A percentile compares a stretch with the other conserved stretches of the same genome.
Conservation (phyloP, 495 filamentous ascomycete genomes). For the Xylaria nigripes region DNA sequence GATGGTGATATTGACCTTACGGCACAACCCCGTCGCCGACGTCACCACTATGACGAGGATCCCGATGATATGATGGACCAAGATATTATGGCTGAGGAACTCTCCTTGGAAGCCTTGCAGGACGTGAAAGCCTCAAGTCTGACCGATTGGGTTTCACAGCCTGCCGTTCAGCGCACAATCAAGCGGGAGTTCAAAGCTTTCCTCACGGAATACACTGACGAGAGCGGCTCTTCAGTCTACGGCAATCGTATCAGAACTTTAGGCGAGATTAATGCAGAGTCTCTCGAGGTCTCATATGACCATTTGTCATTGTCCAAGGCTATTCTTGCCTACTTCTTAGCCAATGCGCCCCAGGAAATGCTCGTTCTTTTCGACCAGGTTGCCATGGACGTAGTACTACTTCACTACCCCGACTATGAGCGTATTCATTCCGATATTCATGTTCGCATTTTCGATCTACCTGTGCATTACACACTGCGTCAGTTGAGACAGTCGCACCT, state of each 20-base stretch:
- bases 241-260: conserved; percentile 86
- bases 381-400: conserved; percentile 87
- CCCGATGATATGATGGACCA: conserved; percentile 84
- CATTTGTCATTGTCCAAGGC: conserved; percentile 85
- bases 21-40: conserved; percentile 66
- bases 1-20: conserved; percentile 76
- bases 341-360: conserved; percentile 88
- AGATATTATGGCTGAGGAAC: conserved; percentile 88
- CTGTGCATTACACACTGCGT: conserved; percentile 91
- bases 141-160: conserved; percentile 89
- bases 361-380: conserved; percentile 96
- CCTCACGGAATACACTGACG: conserved; percentile 89
- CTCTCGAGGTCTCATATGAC: conserved; percentile 90
- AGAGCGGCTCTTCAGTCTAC: conserved; percentile 81
- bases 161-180: conserved; percentile 85
- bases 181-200: conserved; percentile 96
- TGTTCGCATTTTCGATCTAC: conserved; percentile 90
- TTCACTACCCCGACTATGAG: conserved; percentile 96
- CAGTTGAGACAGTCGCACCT: conserved; percentile 94
- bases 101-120: conserved; percentile 81
- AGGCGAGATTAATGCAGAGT: conserved; percentile 93
- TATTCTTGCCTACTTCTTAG: conserved; percentile 95
- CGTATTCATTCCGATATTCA: conserved; percentile 98
- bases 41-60: conserved; percentile 89
- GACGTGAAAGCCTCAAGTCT: conserved; percentile 91